Conservation (phyloP, 2,329 filamentous ascomycete species). For the Pseudogymnoascus sp. region DNA sequence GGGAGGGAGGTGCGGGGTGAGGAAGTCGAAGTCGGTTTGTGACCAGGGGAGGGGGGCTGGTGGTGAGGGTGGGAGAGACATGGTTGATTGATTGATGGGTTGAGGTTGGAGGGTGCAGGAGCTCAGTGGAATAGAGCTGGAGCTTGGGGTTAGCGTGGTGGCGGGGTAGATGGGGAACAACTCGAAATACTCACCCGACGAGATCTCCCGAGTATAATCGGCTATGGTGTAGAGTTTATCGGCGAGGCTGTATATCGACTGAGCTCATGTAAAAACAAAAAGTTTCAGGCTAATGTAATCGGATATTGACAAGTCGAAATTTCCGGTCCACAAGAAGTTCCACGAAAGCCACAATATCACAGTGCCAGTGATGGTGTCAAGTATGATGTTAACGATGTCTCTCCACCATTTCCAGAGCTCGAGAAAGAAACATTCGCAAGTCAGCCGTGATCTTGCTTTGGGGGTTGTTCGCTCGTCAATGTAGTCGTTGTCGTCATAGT, state of each 20-base stretch:
- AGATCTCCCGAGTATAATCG: neutral
- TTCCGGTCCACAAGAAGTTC: neutral
- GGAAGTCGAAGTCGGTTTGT: neutral
- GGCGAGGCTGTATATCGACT: neutral
- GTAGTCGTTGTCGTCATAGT: neutral
- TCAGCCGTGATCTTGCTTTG: neutral
- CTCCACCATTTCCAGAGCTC: neutral
- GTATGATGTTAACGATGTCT: neutral
- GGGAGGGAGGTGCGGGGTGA: constrained; percentile 10
- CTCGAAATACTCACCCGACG: neutral
- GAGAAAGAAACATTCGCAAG: neutral
- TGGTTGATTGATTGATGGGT: neutral
- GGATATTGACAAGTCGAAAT: neutral
- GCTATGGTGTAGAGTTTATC: neutral
- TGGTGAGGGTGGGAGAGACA: neutral
- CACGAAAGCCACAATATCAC: neutral
- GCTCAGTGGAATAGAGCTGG: neutral
- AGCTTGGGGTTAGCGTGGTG: neutral
- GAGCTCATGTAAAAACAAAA: neutral
- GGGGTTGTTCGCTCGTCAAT: neutral
- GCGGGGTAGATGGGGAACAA: neutral
- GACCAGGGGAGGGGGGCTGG: neutral
- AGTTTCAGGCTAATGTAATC: neutral
- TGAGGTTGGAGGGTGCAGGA: neutral
- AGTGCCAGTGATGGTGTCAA: no score